Evolutionary conservation across 164 flowering plant species (phyloP).

Genomic region (Sextonia rubra): DNA sequence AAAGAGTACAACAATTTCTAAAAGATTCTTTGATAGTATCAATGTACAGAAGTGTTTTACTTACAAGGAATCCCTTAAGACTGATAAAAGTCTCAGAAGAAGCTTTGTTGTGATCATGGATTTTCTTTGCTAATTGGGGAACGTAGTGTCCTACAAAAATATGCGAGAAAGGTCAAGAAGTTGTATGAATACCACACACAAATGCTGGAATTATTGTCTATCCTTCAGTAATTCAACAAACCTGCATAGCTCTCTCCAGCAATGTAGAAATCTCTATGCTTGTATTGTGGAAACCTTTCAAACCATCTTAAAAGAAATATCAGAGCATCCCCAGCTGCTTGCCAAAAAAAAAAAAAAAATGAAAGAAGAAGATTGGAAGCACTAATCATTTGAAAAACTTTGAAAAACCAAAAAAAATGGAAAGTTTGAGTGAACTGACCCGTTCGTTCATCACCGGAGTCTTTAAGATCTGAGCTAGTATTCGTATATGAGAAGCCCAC

Average conservation of each 20-base stretch:
- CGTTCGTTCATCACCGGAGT: constrained; percentile 69
- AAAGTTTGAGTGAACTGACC: constrained; percentile 30
- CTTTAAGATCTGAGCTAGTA: constrained; percentile 53
- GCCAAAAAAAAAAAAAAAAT: not conserved
- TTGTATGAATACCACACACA: not conserved
- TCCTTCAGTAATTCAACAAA: constrained; percentile 7
- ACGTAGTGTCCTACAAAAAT: constrained; percentile 68
- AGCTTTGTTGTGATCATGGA: constrained; percentile 53
- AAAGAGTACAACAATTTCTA: no score
- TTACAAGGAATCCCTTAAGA: constrained; percentile 81
- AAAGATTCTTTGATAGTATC: not conserved
- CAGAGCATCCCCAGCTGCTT: constrained; percentile 72
- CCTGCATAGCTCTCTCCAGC: constrained; percentile 97
- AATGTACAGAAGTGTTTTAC: constrained; percentile 11
- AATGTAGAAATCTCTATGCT: constrained; percentile 70
- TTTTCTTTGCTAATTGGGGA: constrained; percentile 73
- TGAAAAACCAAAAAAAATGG: not conserved
- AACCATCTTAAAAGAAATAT: constrained; percentile 67
- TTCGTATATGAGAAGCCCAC: constrained; percentile 92
- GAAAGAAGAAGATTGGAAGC: not conserved
- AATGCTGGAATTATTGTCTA: not conserved
- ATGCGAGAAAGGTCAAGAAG: not conserved
- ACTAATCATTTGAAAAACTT: not conserved
- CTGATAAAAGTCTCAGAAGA: constrained; percentile 47
- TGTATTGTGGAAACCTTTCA: constrained; percentile 73